A percentile compares a stretch with the other conserved stretches of the same genome.
phyloP scores from a whole-genome alignment of 1,284 basidiomycete genomes.

The Agaricales sp. region DNA sequence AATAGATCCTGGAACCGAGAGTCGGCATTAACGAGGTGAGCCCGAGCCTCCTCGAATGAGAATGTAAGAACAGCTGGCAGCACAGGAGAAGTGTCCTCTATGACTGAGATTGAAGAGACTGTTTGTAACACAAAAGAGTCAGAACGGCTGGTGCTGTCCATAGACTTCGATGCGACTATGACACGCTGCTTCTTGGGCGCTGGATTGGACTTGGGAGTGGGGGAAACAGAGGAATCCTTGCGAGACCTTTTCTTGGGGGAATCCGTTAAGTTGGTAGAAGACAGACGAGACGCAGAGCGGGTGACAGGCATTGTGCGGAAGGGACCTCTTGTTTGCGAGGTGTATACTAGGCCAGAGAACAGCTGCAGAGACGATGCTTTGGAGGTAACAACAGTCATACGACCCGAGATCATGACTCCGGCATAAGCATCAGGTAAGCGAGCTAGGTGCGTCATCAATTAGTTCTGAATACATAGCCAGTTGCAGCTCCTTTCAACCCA shows the following conservation, averaged over 20 bases:
- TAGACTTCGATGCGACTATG: background rate
- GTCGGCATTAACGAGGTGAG: conserved; percentile 62
- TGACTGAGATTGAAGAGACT: background rate
- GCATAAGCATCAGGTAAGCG: no score
- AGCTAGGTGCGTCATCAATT: no score
- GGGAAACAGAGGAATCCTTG: background rate
- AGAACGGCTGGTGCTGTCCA: background rate
- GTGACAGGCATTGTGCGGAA: no score
- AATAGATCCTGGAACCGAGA: conserved; percentile 67
- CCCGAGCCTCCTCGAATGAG: conserved; percentile 62
- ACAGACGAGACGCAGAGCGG: no score
- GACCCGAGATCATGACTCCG: no score
- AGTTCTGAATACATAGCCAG: no score
- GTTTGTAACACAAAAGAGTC: background rate
- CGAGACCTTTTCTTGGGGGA: background rate
- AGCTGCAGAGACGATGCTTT: no score
- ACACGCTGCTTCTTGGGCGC: background rate
- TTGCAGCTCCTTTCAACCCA: no score
- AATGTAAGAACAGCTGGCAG: conserved; percentile 51
- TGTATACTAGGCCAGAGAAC: conserved; percentile 15
- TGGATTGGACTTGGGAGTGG: background rate
- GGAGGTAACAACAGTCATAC: no score
- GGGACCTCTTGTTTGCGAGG: no score
- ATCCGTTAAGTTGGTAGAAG: background rate
- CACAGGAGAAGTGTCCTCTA: background rate